phyloP scores from a whole-genome alignment of 129 eudicot genomes.

The Flaveria ramosissima region DNA sequence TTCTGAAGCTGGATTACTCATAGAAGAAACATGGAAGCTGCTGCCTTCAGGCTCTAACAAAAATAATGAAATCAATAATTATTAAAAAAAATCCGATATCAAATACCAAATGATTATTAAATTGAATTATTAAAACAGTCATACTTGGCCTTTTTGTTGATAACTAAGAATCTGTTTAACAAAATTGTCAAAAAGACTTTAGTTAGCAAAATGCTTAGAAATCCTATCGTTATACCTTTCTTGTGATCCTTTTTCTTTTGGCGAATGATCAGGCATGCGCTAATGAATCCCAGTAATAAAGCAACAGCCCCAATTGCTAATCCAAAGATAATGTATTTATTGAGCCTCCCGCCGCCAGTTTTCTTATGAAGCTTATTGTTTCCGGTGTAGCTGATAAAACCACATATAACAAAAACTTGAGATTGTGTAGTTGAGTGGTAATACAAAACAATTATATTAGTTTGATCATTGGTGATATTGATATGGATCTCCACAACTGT shows the following conservation, averaged over 20 bases:
- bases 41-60: constrained; percentile 44
- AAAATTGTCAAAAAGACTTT: neutral
- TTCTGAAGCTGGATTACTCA: constrained; percentile 62
- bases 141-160: neutral
- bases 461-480: neutral
- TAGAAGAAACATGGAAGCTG: constrained; percentile 40
- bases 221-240: constrained; percentile 47
- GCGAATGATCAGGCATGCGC: constrained; percentile 60
- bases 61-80: neutral
- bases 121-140: neutral
- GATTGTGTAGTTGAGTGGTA: neutral
- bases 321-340: constrained; percentile 66
- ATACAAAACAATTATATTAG: neutral
- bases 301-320: constrained; percentile 68
- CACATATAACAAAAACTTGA: constrained; percentile 20
- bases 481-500: neutral
- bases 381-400: constrained; percentile 67
- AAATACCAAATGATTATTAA: neutral
- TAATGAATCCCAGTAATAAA: constrained; percentile 73
- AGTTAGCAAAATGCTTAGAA: neutral
- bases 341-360: constrained; percentile 43
- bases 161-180: neutral
- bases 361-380: constrained; percentile 58
- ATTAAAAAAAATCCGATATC: neutral
- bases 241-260: constrained; percentile 48